phyloP scores from a whole-genome alignment of 2,329 filamentous ascomycete genomes.

The Microdochium paspali region DNA sequence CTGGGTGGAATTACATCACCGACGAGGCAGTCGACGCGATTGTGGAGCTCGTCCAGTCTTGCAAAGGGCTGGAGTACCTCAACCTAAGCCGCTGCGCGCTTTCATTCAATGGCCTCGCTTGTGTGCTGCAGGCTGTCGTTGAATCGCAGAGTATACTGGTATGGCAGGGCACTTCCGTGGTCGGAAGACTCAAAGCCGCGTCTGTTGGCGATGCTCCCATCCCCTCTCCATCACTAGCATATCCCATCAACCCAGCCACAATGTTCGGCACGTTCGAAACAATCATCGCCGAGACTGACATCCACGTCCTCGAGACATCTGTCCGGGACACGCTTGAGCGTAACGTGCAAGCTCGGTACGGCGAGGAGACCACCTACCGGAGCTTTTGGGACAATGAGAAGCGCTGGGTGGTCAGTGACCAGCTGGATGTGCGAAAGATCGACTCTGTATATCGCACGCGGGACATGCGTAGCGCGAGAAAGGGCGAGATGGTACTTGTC shows the following conservation, averaged over 20 bases:
- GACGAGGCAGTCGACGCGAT: conserved; percentile 24
- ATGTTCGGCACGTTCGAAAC: background rate
- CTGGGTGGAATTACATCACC: conserved; percentile 37
- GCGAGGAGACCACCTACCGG: conserved; percentile 17
- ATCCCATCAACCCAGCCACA: background rate
- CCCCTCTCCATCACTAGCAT: background rate
- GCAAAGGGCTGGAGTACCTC: conserved; percentile 26
- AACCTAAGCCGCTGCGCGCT: conserved; percentile 29
- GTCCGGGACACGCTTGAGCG: conserved; percentile 18
- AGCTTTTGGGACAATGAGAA: conserved; percentile 24
- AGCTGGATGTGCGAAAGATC: conserved; percentile 28
- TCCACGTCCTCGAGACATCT: conserved; percentile 12
- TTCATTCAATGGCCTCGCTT: conserved; percentile 6
- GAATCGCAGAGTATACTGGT: background rate
- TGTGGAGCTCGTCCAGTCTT: conserved; percentile 19
- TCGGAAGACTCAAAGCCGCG: conserved; percentile 1
- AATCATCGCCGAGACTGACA: background rate
- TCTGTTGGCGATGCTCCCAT: background rate
- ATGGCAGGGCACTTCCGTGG: background rate
- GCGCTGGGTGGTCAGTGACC: conserved; percentile 29
- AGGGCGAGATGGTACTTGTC: conserved; percentile 22
- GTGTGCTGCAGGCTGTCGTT: background rate
- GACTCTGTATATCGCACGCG: conserved; percentile 33
- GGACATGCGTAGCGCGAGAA: conserved; percentile 25
- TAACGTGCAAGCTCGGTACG: conserved; percentile 21